Conservation (phyloP, 805 yeast genomes). For the Wickerhamiella hasegawae region DNA sequence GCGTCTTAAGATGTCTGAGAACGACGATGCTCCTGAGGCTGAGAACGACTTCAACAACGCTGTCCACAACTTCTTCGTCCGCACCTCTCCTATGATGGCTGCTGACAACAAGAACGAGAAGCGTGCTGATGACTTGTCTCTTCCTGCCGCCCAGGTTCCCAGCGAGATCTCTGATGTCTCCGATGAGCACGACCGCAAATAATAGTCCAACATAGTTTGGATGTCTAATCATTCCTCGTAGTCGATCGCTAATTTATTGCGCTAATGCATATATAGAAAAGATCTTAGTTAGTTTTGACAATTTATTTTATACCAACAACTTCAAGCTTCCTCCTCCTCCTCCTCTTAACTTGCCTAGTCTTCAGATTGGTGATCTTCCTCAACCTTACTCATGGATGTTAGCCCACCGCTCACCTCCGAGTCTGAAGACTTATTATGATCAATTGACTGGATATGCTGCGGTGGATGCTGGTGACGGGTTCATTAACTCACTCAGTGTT, state of each 20-base stretch:
- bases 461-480: slow-evolving; percentile 18
- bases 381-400: no score
- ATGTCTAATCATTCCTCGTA: no score
- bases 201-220: no score
- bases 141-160: slow-evolving; percentile 17
- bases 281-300: no score
- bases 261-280: no score
- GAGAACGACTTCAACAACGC: slow-evolving; percentile 17
- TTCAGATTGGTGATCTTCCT: no score
- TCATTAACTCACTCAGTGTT: slow-evolving; percentile 45
- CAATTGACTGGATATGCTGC: neutral
- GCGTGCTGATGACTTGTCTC: slow-evolving; percentile 16
- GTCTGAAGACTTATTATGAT: neutral
- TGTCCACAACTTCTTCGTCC: slow-evolving; percentile 23
- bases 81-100: slow-evolving; percentile 21
- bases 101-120: slow-evolving; percentile 14
- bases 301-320: no score
- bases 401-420: no score
- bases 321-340: no score
- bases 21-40: slow-evolving; percentile 10
- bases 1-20: slow-evolving; percentile 14
- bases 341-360: no score
- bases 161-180: slow-evolving; percentile 2
- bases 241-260: no score
- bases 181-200: no score